A percentile compares a stretch with the other conserved stretches of the same genome.
phyloP scores from a whole-genome alignment of 768 basidiomycete genomes.

The Rhizopogon salebrosus region DNA sequence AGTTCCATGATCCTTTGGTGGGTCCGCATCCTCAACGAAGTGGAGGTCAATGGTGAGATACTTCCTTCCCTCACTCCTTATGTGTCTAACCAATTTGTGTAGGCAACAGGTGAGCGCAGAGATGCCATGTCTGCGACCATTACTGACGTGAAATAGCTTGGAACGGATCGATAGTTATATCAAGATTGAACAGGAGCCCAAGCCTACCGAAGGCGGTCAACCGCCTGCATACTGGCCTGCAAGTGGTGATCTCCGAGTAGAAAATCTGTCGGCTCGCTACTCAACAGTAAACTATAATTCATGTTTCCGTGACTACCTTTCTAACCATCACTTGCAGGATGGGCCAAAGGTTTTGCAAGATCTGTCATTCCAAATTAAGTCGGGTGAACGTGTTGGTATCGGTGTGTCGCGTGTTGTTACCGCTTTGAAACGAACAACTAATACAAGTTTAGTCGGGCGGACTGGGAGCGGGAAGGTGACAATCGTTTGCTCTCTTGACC shows the following conservation, averaged over 20 bases:
- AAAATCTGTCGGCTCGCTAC: constrained; percentile 48
- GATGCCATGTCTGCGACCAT: not conserved
- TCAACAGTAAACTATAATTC: constrained; percentile 22
- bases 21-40: constrained; percentile 39
- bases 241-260: constrained; percentile 46
- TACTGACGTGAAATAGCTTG: constrained; percentile 22
- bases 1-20: constrained; percentile 50
- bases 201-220: constrained; percentile 31
- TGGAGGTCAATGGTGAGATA: constrained; percentile 38
- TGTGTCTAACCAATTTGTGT: not conserved
- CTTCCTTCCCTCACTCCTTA: not conserved
- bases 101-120: constrained; percentile 9
- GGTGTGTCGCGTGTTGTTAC: constrained; percentile 25
- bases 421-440: not conserved
- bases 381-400: constrained; percentile 55
- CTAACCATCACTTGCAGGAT: constrained; percentile 25
- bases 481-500: constrained; percentile 5
- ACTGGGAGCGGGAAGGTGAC: constrained; percentile 52
- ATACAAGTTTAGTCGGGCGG: constrained; percentile 40
- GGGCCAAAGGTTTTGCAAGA: constrained; percentile 55
- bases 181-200: constrained; percentile 51
- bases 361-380: constrained; percentile 44
- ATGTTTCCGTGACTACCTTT: not conserved
- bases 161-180: constrained; percentile 53
- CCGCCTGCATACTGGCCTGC: constrained; percentile 66